These are phyloP conservation scores for Tulasnella sp. DNA, from an alignment of 768 basidiomycete genomes.

Conservation along the genomic window DNA sequence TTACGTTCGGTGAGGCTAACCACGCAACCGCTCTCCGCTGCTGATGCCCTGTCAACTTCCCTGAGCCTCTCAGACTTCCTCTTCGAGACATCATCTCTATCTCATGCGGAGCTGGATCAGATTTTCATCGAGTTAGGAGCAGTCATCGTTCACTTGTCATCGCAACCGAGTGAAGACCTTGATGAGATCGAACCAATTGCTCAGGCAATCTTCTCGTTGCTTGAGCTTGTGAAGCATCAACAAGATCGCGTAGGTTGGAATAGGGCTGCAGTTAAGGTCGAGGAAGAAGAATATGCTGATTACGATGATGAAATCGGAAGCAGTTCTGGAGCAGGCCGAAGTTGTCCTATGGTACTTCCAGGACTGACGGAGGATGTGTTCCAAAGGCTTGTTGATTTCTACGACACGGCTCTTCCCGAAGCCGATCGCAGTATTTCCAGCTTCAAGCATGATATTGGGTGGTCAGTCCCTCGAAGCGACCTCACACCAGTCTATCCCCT, in stretches of 20 bases:
- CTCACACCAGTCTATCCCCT: constrained; percentile 1
- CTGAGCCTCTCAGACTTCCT: background rate
- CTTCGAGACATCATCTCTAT: background rate
- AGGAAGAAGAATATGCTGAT: background rate
- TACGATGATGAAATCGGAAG: constrained; percentile 1
- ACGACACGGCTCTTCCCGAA: background rate
- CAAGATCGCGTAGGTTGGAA: too few species aligned
- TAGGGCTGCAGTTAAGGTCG: background rate
- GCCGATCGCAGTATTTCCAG: background rate
- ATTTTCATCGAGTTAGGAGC: background rate
- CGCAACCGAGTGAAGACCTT: background rate
- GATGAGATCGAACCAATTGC: background rate
- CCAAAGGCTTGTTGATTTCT: background rate
- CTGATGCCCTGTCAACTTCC: background rate
- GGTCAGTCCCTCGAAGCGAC: too few species aligned
- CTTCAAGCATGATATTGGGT: constrained; percentile 5
- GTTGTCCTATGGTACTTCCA: background rate
- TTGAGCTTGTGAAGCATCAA: constrained; percentile 7
- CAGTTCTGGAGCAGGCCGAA: too few species aligned
- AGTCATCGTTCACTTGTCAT: background rate
- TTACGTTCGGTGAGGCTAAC: background rate
- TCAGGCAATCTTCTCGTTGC: background rate
- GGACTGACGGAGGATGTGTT: constrained; percentile 6
- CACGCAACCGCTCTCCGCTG: background rate
- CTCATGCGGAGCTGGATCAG: constrained; percentile 1